Evolutionary conservation across 1,284 basidiomycete species (phyloP).

Genomic region (Leccinum fallax): DNA sequence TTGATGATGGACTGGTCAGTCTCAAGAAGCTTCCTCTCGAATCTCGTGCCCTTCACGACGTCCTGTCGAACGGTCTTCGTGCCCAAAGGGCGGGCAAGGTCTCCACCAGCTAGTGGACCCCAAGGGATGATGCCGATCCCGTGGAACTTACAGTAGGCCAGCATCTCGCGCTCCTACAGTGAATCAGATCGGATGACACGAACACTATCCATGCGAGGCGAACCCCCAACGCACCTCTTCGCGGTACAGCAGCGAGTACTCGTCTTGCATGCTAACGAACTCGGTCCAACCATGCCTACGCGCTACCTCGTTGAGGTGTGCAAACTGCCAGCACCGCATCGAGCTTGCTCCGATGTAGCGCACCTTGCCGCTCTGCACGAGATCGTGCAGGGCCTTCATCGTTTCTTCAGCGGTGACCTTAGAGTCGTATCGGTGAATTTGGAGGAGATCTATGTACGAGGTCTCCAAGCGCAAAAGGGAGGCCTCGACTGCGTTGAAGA

Average conservation of each 20-base stretch:
- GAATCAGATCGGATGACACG: neutral
- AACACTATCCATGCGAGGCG: too few relatives aligned
- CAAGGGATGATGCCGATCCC: slow-evolving; percentile 34
- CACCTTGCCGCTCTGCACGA: neutral
- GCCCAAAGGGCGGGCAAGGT: slow-evolving; percentile 21
- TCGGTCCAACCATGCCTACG: neutral
- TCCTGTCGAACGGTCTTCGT: slow-evolving; percentile 29
- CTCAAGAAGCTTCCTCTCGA: slow-evolving; percentile 29
- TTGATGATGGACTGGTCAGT: slow-evolving; percentile 37
- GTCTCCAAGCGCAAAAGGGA: neutral
- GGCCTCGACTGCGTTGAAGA: neutral
- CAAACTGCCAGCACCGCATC: neutral
- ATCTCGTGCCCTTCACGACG: slow-evolving; percentile 22
- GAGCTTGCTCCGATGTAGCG: neutral
- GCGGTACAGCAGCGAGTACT: neutral
- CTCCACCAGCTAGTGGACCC: slow-evolving; percentile 41
- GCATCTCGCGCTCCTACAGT: neutral
- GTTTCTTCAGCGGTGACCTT: neutral
- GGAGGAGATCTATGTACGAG: neutral
- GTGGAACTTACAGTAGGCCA: neutral
- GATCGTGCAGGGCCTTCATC: neutral
- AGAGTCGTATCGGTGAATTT: neutral
- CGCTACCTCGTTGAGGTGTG: neutral
- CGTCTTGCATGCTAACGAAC: neutral
- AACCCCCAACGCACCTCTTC: neutral